phyloP scores from a whole-genome alignment of 1,284 basidiomycete species.

The Papiliotrema terrestris region DNA sequence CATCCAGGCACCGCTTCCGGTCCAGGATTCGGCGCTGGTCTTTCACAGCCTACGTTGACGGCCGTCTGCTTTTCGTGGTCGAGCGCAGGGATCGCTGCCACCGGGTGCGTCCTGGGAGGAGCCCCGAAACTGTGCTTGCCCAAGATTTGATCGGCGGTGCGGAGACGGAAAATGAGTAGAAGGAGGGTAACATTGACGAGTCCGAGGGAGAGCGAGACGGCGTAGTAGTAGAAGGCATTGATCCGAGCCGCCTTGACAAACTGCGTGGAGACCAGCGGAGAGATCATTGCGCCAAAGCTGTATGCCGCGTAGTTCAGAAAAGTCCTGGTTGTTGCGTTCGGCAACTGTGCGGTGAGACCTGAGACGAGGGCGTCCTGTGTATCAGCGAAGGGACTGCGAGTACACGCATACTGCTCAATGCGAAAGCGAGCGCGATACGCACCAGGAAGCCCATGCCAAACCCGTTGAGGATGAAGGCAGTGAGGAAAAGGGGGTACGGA shows the following conservation, averaged over 20 bases:
- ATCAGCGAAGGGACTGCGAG: too few relatives aligned
- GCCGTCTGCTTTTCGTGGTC: too few relatives aligned
- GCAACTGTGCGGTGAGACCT: constrained; percentile 17
- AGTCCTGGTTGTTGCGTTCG: constrained; percentile 54
- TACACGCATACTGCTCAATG: too few relatives aligned
- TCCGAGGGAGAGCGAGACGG: constrained; percentile 60
- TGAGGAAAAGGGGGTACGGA: constrained; percentile 64
- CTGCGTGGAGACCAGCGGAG: constrained; percentile 65
- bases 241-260: constrained; percentile 54
- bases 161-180: too few relatives aligned
- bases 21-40: too few relatives aligned
- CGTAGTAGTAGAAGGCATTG: constrained; percentile 61
- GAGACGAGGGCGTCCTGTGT: too few relatives aligned
- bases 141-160: too few relatives aligned
- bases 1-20: too few relatives aligned
- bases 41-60: too few relatives aligned
- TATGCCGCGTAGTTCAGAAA: constrained; percentile 61
- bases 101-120: too few relatives aligned
- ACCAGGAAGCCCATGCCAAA: constrained; percentile 59
- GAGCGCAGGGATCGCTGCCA: too few relatives aligned
- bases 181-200: constrained; percentile 38
- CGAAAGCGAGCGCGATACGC: constrained; percentile 10
- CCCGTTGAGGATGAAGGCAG: constrained; percentile 61
- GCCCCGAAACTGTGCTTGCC: too few relatives aligned
- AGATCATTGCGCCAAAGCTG: constrained; percentile 62